Conservation (phyloP, 208 protist species). For the Trypanosoma platydactyli region DNA sequence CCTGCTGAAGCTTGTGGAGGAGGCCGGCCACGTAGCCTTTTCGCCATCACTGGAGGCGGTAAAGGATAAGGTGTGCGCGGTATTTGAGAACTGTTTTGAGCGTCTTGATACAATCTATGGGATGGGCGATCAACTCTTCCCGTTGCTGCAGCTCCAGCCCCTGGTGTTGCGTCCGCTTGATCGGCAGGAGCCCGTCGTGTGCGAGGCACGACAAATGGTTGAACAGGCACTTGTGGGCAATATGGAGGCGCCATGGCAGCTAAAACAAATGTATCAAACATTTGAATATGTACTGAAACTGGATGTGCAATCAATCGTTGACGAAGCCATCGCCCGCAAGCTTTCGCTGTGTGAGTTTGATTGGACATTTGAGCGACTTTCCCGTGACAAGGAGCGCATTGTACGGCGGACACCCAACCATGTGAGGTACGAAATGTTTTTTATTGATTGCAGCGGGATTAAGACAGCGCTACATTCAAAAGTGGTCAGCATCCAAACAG, state of each 20-base stretch:
- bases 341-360: conserved; percentile 87
- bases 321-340: conserved; percentile 35
- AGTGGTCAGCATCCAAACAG: conserved; percentile 55
- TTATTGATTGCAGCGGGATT: conserved; percentile 86
- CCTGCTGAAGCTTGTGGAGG: conserved; percentile 68
- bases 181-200: conserved; percentile 56
- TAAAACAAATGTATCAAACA: conserved; percentile 87
- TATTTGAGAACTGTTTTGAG: conserved; percentile 81
- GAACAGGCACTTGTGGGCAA: conserved; percentile 63
- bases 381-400: conserved; percentile 80
- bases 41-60: conserved; percentile 74
- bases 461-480: conserved; percentile 70
- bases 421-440: conserved; percentile 90
- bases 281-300: conserved; percentile 87
- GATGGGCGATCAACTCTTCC: conserved; percentile 93
- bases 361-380: conserved; percentile 81
- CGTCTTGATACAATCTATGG: conserved; percentile 67
- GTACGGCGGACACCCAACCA: conserved; percentile 77
- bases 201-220: conserved; percentile 51
- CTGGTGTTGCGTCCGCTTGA: conserved; percentile 49
- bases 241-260: conserved; percentile 78
- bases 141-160: conserved; percentile 73
- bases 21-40: conserved; percentile 52
- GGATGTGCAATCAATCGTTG: conserved; percentile 54
- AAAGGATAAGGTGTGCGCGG: conserved; percentile 45